These are phyloP conservation scores for Limonium bicolor DNA, from an alignment of 148 eudicot genomes.

Conservation along the genomic window DNA sequence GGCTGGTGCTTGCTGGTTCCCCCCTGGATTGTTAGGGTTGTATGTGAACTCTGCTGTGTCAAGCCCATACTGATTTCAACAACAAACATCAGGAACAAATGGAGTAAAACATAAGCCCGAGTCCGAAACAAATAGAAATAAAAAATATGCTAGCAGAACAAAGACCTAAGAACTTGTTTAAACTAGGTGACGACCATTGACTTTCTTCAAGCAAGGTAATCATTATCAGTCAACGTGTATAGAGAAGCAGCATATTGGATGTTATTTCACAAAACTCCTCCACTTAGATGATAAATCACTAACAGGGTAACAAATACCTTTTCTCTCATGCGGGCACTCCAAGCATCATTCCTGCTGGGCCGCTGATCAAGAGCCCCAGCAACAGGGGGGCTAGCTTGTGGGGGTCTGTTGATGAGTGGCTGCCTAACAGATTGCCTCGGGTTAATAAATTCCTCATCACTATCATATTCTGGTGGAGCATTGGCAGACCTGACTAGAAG, in stretches of 20 bases:
- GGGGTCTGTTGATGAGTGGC: constrained; percentile 61
- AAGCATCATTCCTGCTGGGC: constrained; percentile 81
- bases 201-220: too few relatives aligned
- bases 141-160: too few relatives aligned
- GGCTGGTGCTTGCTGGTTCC: constrained; percentile 44
- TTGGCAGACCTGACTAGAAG: constrained; percentile 72
- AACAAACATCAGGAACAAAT: constrained; percentile 1
- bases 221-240: too few relatives aligned
- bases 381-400: constrained; percentile 45
- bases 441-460: constrained; percentile 85
- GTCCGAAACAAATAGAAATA: neutral
- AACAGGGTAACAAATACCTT: too few relatives aligned
- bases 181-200: too few relatives aligned
- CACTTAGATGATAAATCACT: too few relatives aligned
- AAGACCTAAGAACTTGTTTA: too few relatives aligned
- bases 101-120: neutral
- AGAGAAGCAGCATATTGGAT: too few relatives aligned
- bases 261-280: too few relatives aligned
- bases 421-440: constrained; percentile 76
- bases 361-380: constrained; percentile 51
- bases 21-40: constrained; percentile 58
- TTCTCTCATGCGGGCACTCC: constrained; percentile 99
- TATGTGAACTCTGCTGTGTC: constrained; percentile 92
- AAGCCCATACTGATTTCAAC: constrained; percentile 60
- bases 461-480: constrained; percentile 75